Base-by-base conservation (phyloP, 2,329 filamentous ascomycete species). In the Hirsutella thompsonii region DNA sequence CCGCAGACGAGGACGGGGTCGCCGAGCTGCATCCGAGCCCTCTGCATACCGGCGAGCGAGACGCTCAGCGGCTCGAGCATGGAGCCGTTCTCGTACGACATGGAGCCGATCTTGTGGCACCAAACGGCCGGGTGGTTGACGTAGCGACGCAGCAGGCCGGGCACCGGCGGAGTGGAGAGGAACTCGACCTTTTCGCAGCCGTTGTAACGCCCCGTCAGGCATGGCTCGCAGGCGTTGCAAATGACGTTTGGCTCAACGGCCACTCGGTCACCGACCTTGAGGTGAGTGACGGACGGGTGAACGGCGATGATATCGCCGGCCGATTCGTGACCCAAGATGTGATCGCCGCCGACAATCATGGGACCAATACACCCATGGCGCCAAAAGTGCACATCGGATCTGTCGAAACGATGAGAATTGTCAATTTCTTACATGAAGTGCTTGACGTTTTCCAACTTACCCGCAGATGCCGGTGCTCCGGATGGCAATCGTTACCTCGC, bases 301-400 rank as follows among this genome's bases (percentile, higher is more conserved):
- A 81, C 81, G 14, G 88, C 83, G 50, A 95, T 74, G 44, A 95
- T 64, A 54, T 82, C 80, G 47, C 89, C 90, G 4, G 88, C 83
- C 34, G 87, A 92, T 67, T 96, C 90, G 69, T 96, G 90, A 50
- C 90, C 90, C 18, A 96, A 79, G 55, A 95, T 88, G 62, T 95
- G 90, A 55, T 89, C 82, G 55, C 75, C 83, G 50, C 75, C 74
- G 37, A 96, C 90, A 47, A 95, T 81, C 89, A 95, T 95, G 51
- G 89, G 89, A 21, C 90, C 90, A 58, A 96, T 96, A 67, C 84
- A 85, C 50, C 90, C 90, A 38, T 83, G 83, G 59, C 93, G 86
- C 90, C 90, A 96, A 70, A 96, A 96, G 67, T 96, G 90, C 42
- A 96, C 81, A 62, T 95, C 89, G 45, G 86, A 94, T 43, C 85